These are phyloP conservation scores for Coniochaeta prunicola DNA, from an alignment of 2,329 filamentous ascomycete genomes.

Conservation along the genomic window DNA sequence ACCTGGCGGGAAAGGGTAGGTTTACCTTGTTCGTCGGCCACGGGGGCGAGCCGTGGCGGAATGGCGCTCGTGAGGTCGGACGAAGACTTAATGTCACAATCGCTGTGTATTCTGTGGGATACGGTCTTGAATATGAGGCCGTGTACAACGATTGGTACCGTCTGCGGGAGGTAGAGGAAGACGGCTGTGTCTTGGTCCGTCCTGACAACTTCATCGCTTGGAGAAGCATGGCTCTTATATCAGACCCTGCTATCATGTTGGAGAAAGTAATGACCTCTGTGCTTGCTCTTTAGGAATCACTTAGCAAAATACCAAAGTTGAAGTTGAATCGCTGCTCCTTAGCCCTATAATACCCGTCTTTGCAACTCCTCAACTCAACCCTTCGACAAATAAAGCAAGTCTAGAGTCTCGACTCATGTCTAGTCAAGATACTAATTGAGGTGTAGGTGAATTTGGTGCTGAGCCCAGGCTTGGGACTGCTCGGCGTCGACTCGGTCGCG, in stretches of 20 bases:
- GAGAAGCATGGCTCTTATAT: constrained; percentile 19
- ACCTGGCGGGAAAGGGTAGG: constrained; percentile 47
- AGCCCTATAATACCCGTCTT: too few relatives aligned
- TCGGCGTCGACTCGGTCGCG: constrained; percentile 51
- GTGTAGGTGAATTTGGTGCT: constrained; percentile 52
- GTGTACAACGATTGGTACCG: constrained; percentile 53
- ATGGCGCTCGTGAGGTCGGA: constrained; percentile 33
- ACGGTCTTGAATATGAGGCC: constrained; percentile 52
- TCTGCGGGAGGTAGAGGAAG: constrained; percentile 46
- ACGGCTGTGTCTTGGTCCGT: constrained; percentile 48
- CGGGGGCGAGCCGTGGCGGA: constrained; percentile 48
- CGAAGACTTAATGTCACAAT: constrained; percentile 36
- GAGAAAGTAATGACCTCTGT: constrained; percentile 15
- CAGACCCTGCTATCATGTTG: constrained; percentile 10
- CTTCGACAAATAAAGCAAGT: too few relatives aligned
- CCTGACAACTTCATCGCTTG: constrained; percentile 54
- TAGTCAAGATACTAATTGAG: too few relatives aligned
- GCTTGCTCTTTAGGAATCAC: too few relatives aligned
- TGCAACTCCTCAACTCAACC: too few relatives aligned
- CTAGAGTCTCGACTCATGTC: too few relatives aligned
- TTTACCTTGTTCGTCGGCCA: constrained; percentile 46
- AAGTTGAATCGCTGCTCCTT: too few relatives aligned
- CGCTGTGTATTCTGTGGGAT: constrained; percentile 45
- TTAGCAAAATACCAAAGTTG: too few relatives aligned
- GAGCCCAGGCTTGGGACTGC: constrained; percentile 50